phyloP scores from a whole-genome alignment of 2,329 filamentous ascomycete genomes.

The Achaetomium macrosporum region DNA sequence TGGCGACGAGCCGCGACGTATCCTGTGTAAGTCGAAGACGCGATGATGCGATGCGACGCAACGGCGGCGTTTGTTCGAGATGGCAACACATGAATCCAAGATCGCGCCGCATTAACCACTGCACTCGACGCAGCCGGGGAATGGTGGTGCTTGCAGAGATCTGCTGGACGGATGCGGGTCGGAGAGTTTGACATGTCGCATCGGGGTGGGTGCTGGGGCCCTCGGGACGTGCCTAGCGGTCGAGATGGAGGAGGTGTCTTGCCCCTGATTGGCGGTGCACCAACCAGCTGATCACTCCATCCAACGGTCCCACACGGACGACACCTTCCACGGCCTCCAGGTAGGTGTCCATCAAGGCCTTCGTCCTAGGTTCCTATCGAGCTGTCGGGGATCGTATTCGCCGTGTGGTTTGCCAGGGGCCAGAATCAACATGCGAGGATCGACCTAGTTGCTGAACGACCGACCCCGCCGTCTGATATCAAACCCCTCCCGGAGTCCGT shows the following conservation, averaged over 20 bases:
- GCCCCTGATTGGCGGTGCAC: conserved; percentile 21
- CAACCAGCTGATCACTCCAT: conserved; percentile 23
- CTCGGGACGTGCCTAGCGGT: conserved; percentile 23
- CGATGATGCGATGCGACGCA: conserved; percentile 8
- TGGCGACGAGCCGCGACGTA: not conserved
- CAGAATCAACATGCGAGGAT: not conserved
- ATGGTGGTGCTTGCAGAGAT: conserved; percentile 4
- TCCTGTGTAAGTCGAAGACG: not conserved
- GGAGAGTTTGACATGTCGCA: conserved; percentile 20
- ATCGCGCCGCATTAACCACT: conserved; percentile 4
- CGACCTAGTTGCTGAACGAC: not conserved
- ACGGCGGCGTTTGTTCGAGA: conserved; percentile 6
- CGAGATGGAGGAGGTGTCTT: conserved; percentile 16
- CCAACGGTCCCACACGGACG: conserved; percentile 18
- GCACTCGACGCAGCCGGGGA: not conserved
- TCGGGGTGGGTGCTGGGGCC: conserved; percentile 11
- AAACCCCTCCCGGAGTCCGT: not conserved
- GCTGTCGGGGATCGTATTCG: not conserved
- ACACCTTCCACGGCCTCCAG: conserved; percentile 2
- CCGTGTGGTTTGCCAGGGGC: not conserved
- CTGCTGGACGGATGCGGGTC: conserved; percentile 17
- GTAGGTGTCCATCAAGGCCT: not conserved
- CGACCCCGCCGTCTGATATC: not conserved
- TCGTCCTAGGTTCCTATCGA: not conserved
- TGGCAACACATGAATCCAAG: conserved; percentile 8